Conservation (phyloP, 495 filamentous ascomycete species). For the Xylaria castorea region DNA sequence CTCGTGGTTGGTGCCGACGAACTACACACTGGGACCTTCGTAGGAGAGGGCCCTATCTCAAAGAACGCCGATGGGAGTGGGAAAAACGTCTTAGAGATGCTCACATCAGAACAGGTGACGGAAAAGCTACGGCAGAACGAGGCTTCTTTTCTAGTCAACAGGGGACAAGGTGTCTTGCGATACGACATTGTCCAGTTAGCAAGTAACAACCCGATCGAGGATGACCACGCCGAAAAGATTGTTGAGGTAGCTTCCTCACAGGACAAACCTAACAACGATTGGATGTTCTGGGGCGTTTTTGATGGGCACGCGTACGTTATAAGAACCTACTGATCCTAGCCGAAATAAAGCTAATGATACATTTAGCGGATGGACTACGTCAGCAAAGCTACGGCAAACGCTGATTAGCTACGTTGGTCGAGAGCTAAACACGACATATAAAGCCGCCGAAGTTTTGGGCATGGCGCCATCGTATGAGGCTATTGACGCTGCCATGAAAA, state of each 20-base stretch:
- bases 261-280: conserved; percentile 69
- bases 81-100: conserved; percentile 86
- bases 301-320: conserved; percentile 86
- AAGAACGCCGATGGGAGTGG: conserved; percentile 85
- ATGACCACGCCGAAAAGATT: conserved; percentile 97
- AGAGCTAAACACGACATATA: conserved; percentile 94
- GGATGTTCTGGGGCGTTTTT: conserved; percentile 99
- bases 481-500: conserved; percentile 91
- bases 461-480: conserved; percentile 71
- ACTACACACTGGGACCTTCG: conserved; percentile 80
- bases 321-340: not conserved
- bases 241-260: conserved; percentile 72
- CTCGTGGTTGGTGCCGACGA: conserved; percentile 83
- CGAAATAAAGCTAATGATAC: conserved; percentile 33
- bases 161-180: conserved; percentile 88
- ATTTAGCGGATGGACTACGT: conserved; percentile 91
- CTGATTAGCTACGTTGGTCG: conserved; percentile 91
- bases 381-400: conserved; percentile 90
- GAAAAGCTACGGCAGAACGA: conserved; percentile 87
- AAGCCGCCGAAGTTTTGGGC: conserved; percentile 63
- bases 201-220: conserved; percentile 97
- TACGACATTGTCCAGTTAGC: conserved; percentile 96
- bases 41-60: conserved; percentile 81
- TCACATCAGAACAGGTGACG: conserved; percentile 94
- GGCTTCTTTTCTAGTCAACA: conserved; percentile 87